Base-by-base conservation (phyloP, 148 eudicot species). In the Beta vulgaris region DNA sequence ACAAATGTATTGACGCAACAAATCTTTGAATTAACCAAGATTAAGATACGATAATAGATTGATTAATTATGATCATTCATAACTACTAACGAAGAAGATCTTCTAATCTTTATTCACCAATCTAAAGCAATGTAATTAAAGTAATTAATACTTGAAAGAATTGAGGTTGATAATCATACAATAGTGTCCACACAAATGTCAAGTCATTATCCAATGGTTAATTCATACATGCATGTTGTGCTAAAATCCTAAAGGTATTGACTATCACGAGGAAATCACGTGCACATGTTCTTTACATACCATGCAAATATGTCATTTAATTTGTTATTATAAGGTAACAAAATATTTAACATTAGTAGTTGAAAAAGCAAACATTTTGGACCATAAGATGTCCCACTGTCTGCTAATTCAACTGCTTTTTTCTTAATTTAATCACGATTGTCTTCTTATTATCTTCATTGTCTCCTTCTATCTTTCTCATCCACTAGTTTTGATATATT, bases 181-280 rank as follows among this genome's bases (percentile, higher is more conserved):
- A 58, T 2, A 51, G 7, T 49, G n/a, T 10, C 60, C 31, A 55
- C 31, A 25, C 60, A 55, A 55, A 29, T 55, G 31, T 55, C 7
- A n/a, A 13, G 9, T n/a, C n/a, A 1, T 0, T 48, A 16, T 48
- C n/a, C 3, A 2, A 18, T 48, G 19, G n/a, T 5, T 18, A 1
- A 39, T 10, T 39, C 42, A 48, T n/a, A 1, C 25, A 32, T 25
- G 25, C 15, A 54, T 6, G 28, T 36, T 7, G 44, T 19, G 6
- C 28, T 58, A 74, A 58, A 46, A 34, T 19, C 2, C 28, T 58
- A 74, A 58, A 46, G 44, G 63, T 29, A 69, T 36, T 80, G 71
- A 68, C 57, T 37, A 78, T 55, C 76, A 78, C 78, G 68, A 71
- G 76, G 64, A 11, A 25, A 46, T 76, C 85, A 83, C 82, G 77